Base-by-base conservation (phyloP, 2,329 filamentous ascomycete species). In the Aureobasidium leucospermi region DNA sequence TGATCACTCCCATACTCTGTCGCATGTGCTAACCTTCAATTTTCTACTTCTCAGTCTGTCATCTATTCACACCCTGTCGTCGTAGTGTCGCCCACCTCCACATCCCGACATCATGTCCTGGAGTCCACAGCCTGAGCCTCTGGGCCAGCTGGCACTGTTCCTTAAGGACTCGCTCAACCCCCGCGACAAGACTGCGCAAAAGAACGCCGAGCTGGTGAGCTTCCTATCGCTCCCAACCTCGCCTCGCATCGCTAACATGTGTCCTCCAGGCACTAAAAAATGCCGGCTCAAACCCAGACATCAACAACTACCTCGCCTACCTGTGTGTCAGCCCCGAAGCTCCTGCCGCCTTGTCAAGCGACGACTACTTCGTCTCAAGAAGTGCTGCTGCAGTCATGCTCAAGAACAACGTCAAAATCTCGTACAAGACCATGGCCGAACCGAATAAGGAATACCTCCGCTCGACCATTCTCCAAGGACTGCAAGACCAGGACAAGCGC, bases 251-350 rank as follows among this genome's bases (percentile, higher is more conserved):
- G 43, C 49, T 60, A 28, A 60, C 23, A 11, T 34, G 19, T 13
- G 16, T 23, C 7, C 6, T 48, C 6, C 51, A 97, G 94, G 95
- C 97, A 90, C 89, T 99, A 67, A 81, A 85, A 65, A 89, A 96
- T 77, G 94, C 93, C 62, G 95, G 90, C 72, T 78, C 81, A 56
- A 94, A 89, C 10, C 92, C 92, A 51, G 93, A 97, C 73, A 89
- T 96, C 79, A 93, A 95, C 79, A 97, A 97, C 76, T 99, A 99
- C 74, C 85, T 99, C 46, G 89, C 90, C 66, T 96, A 89, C 74
- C 83, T 99, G 63, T 90, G 96, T 74, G 90, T 89, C 62, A 90
- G 83, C 67, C 73, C 84, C 60, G 80, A 85, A 64, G 78, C 76
- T 58, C 84, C 88, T 48, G 74, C 78, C 60, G 85, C 79, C 63